Evolutionary conservation across 139 green algal species (phyloP).

Genomic region (Chlamydomonas sp.): DNA sequence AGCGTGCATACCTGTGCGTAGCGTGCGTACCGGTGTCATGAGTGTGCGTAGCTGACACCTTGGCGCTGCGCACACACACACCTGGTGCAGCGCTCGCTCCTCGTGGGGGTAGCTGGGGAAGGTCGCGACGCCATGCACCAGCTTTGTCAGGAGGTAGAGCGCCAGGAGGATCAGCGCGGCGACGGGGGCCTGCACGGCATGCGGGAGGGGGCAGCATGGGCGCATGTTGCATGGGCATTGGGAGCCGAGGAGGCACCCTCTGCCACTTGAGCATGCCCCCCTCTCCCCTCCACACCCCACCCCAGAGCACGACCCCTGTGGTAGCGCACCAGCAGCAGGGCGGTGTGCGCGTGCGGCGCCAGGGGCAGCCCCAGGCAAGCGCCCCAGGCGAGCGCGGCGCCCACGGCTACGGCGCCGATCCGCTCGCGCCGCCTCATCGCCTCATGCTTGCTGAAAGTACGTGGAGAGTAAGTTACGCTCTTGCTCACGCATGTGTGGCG

Average conservation of each 20-base stretch:
- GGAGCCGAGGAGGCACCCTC: neutral
- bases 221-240: neutral
- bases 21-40: too few relatives aligned
- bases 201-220: neutral
- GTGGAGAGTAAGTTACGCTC: neutral
- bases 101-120: conserved; percentile 49
- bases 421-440: too few relatives aligned
- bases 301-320: neutral
- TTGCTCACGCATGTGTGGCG: neutral
- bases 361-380: too few relatives aligned
- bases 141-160: conserved; percentile 1
- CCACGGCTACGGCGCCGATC: too few relatives aligned
- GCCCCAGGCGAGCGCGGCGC: too few relatives aligned
- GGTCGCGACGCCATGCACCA: conserved; percentile 39
- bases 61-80: too few relatives aligned
- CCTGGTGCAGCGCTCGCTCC: conserved; percentile 32
- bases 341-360: neutral
- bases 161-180: neutral
- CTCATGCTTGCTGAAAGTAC: too few relatives aligned
- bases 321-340: neutral
- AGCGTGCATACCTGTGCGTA: too few relatives aligned
- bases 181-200: neutral
- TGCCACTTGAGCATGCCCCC: neutral
- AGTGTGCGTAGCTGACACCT: too few relatives aligned
- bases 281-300: neutral